Evolutionary conservation across 2,329 filamentous ascomycete species (phyloP).

Genomic region (Hypoxylon rubiginosum): DNA sequence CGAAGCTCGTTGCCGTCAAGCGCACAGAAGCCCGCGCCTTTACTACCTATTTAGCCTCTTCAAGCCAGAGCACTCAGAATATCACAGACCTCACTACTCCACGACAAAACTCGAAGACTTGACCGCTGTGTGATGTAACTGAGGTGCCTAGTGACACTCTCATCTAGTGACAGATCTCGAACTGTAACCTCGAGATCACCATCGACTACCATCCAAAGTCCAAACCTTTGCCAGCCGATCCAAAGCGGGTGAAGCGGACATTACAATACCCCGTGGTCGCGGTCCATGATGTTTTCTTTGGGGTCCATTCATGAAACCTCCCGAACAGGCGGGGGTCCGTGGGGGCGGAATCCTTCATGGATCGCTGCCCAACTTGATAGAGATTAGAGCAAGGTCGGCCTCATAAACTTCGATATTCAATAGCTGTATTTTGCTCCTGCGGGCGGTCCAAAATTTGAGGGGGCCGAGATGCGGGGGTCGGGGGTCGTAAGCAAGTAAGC

Average conservation of each 20-base stretch:
- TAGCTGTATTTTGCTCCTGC: constrained; percentile 22
- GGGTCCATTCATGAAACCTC: constrained; percentile 32
- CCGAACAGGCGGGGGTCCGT: constrained; percentile 43
- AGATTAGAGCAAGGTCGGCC: constrained; percentile 28
- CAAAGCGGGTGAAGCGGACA: constrained; percentile 23
- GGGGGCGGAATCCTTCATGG: constrained; percentile 49
- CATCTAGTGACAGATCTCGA: constrained; percentile 10
- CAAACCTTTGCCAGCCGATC: constrained; percentile 23
- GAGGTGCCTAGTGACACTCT: constrained; percentile 11
- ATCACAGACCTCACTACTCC: constrained; percentile 12
- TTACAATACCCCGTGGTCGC: constrained; percentile 22
- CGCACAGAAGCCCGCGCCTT: constrained; percentile 18
- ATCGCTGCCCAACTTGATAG: constrained; percentile 36
- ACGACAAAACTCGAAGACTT: constrained; percentile 20
- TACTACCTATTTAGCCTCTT: constrained; percentile 11
- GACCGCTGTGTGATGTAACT: constrained; percentile 23
- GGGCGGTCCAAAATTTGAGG: constrained; percentile 26
- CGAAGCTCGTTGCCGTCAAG: constrained; percentile 16
- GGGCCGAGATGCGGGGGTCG: constrained; percentile 38
- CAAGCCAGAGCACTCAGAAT: constrained; percentile 13
- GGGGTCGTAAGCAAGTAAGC: constrained; percentile 38
- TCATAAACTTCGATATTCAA: constrained; percentile 16
- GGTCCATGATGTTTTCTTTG: constrained; percentile 38
- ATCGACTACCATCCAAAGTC: constrained; percentile 3
- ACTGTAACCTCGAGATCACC: constrained; percentile 15